Conservation (phyloP, 495 filamentous ascomycete species). For the Talaromyces thailandensis region DNA sequence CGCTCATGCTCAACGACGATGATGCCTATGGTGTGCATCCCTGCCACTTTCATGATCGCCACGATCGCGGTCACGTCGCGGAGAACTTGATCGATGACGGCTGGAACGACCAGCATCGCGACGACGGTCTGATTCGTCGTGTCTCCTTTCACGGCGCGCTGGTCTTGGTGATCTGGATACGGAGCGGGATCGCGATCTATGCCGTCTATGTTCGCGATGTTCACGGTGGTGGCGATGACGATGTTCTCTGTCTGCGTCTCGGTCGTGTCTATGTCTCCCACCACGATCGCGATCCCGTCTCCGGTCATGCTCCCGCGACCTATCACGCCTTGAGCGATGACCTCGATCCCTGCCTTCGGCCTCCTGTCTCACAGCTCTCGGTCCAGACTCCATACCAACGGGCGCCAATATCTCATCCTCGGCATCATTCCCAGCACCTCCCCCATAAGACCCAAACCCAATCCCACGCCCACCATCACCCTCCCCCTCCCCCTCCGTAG, state of each 20-base stretch:
- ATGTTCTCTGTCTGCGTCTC: neutral
- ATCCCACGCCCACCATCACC: conserved; percentile 13
- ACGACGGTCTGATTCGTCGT: neutral
- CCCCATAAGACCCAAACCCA: conserved; percentile 16
- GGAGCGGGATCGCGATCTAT: neutral
- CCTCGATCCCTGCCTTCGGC: neutral
- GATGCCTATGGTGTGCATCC: neutral
- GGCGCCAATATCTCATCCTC: conserved; percentile 14
- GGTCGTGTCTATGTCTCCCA: neutral
- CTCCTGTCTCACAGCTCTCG: neutral
- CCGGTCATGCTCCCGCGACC: conserved; percentile 13
- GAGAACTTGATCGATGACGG: neutral
- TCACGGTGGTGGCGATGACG: neutral
- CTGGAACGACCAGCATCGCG: neutral
- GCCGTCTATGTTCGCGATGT: neutral
- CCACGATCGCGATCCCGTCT: neutral
- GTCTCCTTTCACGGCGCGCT: neutral
- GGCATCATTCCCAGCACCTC: conserved; percentile 9
- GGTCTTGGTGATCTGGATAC: neutral
- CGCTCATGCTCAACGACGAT: neutral
- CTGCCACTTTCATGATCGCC: neutral
- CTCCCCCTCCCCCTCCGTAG: conserved; percentile 20
- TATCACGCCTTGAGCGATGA: neutral
- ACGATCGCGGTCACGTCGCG: neutral
- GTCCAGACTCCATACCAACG: conserved; percentile 13